Percentiles rank a stretch among this genome's conserved stretches.
Evolutionary conservation across 768 basidiomycete species (phyloP).

Genomic region (Agrocybe praecox): DNA sequence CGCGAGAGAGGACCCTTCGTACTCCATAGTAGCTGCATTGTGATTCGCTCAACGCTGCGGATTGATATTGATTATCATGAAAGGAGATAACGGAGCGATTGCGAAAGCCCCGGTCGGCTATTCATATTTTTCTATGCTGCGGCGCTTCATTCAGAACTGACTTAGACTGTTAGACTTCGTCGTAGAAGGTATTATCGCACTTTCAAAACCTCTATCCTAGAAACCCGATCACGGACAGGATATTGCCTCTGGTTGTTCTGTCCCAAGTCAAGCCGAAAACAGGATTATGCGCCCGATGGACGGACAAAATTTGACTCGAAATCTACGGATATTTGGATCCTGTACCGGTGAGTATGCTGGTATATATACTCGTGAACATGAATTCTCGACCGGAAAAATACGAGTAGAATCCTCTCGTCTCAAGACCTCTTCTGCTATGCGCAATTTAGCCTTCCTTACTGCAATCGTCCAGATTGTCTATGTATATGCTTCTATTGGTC

Average conservation of each 20-base stretch:
- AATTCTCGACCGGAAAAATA: not conserved
- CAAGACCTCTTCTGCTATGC: not conserved
- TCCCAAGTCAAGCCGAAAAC: not conserved
- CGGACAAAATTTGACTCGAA: not conserved
- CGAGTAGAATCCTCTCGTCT: not conserved
- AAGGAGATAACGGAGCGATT: not conserved
- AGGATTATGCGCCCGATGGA: not conserved
- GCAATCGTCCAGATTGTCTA: not conserved
- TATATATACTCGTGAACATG: not conserved
- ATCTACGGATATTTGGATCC: not conserved
- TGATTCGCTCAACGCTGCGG: not conserved
- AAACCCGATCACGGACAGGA: not conserved
- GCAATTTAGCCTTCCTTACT: not conserved
- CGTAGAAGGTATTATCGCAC: not conserved
- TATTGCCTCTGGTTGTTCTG: not conserved
- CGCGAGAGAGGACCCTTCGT: not conserved
- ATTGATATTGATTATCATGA: not conserved
- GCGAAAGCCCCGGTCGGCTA: not conserved
- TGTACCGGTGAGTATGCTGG: not conserved
- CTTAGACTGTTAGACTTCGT: not conserved
- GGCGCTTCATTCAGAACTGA: not conserved
- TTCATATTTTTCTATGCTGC: not conserved
- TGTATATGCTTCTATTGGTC: slow-evolving; percentile 26
- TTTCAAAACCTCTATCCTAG: not conserved
- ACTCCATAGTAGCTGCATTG: not conserved